Evolutionary conservation across 139 green algal genomes (phyloP), one percentile per base, ranked within the genome.

Genomic region (Picochlorum sp.): DNA sequence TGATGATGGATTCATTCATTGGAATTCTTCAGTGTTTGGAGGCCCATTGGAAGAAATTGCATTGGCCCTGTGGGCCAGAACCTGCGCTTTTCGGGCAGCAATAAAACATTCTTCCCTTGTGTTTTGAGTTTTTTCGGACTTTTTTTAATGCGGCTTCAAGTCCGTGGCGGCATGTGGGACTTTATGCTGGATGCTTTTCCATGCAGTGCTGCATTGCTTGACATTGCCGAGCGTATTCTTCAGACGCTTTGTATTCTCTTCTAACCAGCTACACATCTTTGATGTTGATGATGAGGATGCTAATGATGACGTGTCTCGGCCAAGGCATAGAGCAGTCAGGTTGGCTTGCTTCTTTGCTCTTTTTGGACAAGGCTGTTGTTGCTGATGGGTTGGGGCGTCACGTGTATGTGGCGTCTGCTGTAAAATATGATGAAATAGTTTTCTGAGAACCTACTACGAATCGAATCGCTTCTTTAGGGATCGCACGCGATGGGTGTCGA

Each of bases 41-140:
- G 45, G 68, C 57, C 74, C 70, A 81, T 61, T 77, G 49, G 60
- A 82, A 82, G 28, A 74, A 74, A 5, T 44, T 37, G 66, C 75
- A 82, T 14, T 73, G 51, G 20, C 49, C 73, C 14, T 77, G 38
- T 6, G 68, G 67, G 4, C 15, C 21, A 13, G 49, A 14, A 2
- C 75, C 75, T 1, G 45, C 61, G 3, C 65, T 45, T 2, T 62
- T 57, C 1, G 45, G 37, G 20, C 75, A 82, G 6, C 41, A 49
- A 37, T 74, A 82, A 55, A 82, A 82, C 20, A 54, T 67, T 5
- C 75, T 45, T 3, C 71, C 71, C 72, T 78, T 44, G 30, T 78
- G 71, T 3, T 47, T 28, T 23, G 70, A 71, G 8, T 37, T 20
- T 50, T 87, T 87, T 52, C 83, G 83, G 13, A 86, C 80, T 23